Percentiles rank a stretch among this genome's conserved stretches.
Evolutionary conservation across 78 protist species (phyloP).

Genomic region (Cavenderia fasciculata): DNA sequence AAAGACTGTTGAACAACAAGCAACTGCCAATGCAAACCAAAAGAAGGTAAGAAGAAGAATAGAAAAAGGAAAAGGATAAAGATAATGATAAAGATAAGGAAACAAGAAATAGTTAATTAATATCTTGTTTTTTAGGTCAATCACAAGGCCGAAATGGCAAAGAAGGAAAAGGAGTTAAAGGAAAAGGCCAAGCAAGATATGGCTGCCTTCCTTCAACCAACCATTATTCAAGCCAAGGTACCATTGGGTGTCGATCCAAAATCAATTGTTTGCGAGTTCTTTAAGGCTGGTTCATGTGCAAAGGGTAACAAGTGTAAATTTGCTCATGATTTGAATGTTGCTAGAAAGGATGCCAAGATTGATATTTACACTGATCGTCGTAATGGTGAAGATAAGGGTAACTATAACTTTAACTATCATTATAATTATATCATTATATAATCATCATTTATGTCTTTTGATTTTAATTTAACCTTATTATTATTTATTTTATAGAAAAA

Average conservation of each 20-base stretch:
- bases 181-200: conserved; percentile 71
- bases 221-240: conserved; percentile 49
- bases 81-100: too few relatives aligned
- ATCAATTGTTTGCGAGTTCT: conserved; percentile 87
- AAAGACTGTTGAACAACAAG: conserved; percentile 59
- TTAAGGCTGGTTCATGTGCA: conserved; percentile 81
- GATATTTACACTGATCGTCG: conserved; percentile 80
- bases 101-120: too few relatives aligned
- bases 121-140: too few relatives aligned
- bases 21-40: neutral
- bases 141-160: conserved; percentile 8
- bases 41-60: conserved; percentile 32
- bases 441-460: too few relatives aligned
- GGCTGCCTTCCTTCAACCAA: conserved; percentile 21
- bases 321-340: conserved; percentile 82
- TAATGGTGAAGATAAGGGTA: neutral
- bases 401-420: neutral
- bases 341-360: conserved; percentile 53
- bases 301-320: conserved; percentile 90
- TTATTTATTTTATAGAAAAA: neutral
- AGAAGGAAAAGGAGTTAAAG: conserved; percentile 18
- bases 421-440: neutral
- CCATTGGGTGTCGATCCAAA: conserved; percentile 91
- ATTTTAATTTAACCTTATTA: too few relatives aligned
- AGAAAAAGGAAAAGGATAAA: neutral